Percentiles rank a stretch among this genome's conserved stretches.
These are phyloP conservation scores for Sedum album DNA, from an alignment of 164 flowering plant genomes.

Conservation along the genomic window DNA sequence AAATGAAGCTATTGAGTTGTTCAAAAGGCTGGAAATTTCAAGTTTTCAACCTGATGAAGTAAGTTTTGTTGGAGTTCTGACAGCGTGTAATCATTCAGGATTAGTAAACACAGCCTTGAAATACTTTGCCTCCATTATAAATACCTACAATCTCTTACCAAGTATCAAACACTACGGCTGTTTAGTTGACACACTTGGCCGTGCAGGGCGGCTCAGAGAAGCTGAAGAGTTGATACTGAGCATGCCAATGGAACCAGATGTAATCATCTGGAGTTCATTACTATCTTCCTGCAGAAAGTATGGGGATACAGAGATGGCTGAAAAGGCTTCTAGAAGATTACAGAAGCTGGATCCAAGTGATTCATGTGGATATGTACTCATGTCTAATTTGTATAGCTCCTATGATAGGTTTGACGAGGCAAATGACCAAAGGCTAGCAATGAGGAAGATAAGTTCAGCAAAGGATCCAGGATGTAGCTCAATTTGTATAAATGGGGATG, in stretches of 20 bases:
- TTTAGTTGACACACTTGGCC: constrained; percentile 55
- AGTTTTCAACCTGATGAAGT: constrained; percentile 40
- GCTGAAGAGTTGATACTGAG: constrained; percentile 47
- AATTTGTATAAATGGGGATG: constrained; percentile 54
- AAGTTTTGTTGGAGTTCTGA: constrained; percentile 56
- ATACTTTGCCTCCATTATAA: constrained; percentile 41
- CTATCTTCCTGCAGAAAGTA: constrained; percentile 48
- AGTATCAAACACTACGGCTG: constrained; percentile 59
- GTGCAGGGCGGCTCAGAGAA: constrained; percentile 50
- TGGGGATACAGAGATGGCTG: constrained; percentile 43
- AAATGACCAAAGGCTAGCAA: constrained; percentile 31
- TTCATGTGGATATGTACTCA: constrained; percentile 36
- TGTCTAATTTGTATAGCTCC: constrained; percentile 55
- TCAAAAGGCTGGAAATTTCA: constrained; percentile 38
- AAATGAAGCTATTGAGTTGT: constrained; percentile 40
- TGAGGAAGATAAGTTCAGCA: constrained; percentile 34
- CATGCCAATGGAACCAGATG: constrained; percentile 53
- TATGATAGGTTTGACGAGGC: constrained; percentile 37
- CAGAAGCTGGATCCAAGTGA: constrained; percentile 35
- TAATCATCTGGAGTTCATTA: constrained; percentile 54
- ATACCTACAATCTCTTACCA: constrained; percentile 42
- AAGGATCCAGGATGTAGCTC: constrained; percentile 65
- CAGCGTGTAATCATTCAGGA: constrained; percentile 64
- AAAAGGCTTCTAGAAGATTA: constrained; percentile 34
- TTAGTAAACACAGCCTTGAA: constrained; percentile 38